These are phyloP conservation scores for Calvatia gigantea DNA, from an alignment of 768 basidiomycete species.

Conservation along the genomic window DNA sequence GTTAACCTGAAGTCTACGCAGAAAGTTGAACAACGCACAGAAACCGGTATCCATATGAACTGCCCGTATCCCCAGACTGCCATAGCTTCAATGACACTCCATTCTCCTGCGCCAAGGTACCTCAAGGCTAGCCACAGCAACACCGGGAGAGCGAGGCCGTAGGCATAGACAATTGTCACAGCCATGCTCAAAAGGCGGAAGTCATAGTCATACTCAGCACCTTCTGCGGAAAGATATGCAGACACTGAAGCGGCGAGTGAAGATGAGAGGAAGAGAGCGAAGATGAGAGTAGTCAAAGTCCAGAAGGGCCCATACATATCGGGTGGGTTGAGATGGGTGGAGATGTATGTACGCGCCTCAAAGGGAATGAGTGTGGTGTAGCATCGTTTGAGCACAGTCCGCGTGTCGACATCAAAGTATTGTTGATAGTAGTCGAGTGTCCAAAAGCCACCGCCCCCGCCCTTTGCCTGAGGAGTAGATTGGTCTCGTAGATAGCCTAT, in stretches of 20 bases:
- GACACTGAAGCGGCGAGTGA: conserved; percentile 87
- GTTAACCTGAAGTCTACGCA: background rate
- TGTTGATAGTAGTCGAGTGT: conserved; percentile 81
- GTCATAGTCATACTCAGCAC: conserved; percentile 67
- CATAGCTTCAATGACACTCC: conserved; percentile 82
- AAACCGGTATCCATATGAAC: conserved; percentile 87
- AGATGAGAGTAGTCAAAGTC: conserved; percentile 94
- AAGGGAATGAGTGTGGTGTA: conserved; percentile 77
- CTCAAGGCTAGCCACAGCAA: conserved; percentile 81
- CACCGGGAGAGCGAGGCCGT: conserved; percentile 80
- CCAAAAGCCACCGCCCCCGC: conserved; percentile 67
- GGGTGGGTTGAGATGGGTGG: conserved; percentile 61
- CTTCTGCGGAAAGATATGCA: conserved; percentile 71
- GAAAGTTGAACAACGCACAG: conserved; percentile 42
- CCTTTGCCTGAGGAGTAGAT: conserved; percentile 39
- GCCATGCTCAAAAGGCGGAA: conserved; percentile 84
- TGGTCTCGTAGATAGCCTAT: conserved; percentile 67
- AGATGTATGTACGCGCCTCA: conserved; percentile 52
- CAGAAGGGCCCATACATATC: conserved; percentile 95
- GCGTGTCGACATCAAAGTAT: conserved; percentile 87
- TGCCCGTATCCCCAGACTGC: conserved; percentile 79
- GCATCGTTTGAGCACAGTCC: conserved; percentile 71
- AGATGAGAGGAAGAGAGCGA: conserved; percentile 90
- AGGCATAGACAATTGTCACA: conserved; percentile 80
- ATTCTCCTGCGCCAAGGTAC: conserved; percentile 86